These are phyloP conservation scores for Grosmannia penicillata DNA, from an alignment of 2,329 filamentous ascomycete species.

Conservation along the genomic window DNA sequence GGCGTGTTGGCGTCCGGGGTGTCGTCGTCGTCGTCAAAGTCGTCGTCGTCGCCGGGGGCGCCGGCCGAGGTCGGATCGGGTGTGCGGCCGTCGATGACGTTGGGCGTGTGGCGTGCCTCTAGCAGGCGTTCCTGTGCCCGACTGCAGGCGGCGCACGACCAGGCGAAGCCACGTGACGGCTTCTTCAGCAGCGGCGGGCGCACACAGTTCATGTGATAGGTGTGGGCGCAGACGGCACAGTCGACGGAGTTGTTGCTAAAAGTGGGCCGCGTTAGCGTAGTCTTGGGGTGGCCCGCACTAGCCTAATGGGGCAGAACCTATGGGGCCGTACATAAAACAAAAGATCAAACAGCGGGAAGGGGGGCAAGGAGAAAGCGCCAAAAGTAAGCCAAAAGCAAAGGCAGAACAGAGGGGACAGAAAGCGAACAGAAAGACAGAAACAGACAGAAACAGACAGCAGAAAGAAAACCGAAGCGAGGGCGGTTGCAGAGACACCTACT, in stretches of 20 bases:
- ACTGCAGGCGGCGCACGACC: constrained; percentile 93
- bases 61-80: constrained; percentile 14
- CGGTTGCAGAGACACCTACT: constrained; percentile 36
- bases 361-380: neutral
- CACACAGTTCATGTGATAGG: constrained; percentile 98
- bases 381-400: neutral
- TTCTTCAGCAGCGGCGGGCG: constrained; percentile 86
- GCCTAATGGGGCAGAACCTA: constrained; percentile 4
- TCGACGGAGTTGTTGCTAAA: constrained; percentile 82
- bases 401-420: neutral
- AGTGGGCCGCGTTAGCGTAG: constrained; percentile 10
- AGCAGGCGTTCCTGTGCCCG: constrained; percentile 88
- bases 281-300: constrained; percentile 7
- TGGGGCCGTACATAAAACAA: constrained; percentile 8
- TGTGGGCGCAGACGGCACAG: constrained; percentile 86
- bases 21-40: constrained; percentile 44
- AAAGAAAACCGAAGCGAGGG: neutral
- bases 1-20: constrained; percentile 43
- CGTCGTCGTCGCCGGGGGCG: constrained; percentile 32
- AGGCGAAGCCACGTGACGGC: constrained; percentile 91
- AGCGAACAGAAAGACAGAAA: neutral
- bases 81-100: constrained; percentile 51
- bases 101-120: constrained; percentile 77
- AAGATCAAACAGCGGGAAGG: constrained; percentile 6
- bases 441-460: neutral